phyloP scores from a whole-genome alignment of 176 grass and related monocot genomes.

The Lolium perenne region DNA sequence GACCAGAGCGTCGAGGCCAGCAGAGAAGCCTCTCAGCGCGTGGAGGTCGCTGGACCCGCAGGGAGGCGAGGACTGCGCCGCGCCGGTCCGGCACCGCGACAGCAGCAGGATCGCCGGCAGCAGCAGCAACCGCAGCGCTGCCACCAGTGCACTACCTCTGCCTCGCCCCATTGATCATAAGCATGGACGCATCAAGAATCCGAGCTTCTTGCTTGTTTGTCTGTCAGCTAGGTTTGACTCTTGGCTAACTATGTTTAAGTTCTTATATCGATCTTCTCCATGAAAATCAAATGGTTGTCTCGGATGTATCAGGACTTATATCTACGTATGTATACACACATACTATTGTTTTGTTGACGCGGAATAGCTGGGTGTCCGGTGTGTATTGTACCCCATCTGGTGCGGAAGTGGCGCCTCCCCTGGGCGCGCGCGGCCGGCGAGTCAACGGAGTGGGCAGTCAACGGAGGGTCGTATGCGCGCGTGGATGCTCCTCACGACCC shows the following conservation, averaged over 20 bases:
- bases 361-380: no score
- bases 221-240: constrained; percentile 40
- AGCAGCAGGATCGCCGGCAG: not conserved
- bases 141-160: not conserved
- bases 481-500: no score
- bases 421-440: no score
- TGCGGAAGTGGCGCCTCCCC: no score
- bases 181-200: not conserved
- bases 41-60: constrained; percentile 36
- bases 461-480: no score
- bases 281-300: not conserved
- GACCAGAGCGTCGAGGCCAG: constrained; percentile 31
- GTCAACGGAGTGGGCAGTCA: no score
- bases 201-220: not conserved
- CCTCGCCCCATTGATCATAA: constrained; percentile 7
- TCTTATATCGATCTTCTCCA: not conserved
- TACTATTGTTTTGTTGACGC: no score
- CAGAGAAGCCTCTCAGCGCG: constrained; percentile 45
- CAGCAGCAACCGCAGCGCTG: not conserved
- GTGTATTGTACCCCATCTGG: no score
- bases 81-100: not conserved
- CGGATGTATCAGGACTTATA: not conserved
- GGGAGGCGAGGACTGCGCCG: not conserved
- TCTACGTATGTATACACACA: not conserved
- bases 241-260: constrained; percentile 33